A percentile compares a stretch with the other conserved stretches of the same genome.
Evolutionary conservation across 352 stramenopile species (phyloP).

Genomic region (Pythium aphanidermatum): DNA sequence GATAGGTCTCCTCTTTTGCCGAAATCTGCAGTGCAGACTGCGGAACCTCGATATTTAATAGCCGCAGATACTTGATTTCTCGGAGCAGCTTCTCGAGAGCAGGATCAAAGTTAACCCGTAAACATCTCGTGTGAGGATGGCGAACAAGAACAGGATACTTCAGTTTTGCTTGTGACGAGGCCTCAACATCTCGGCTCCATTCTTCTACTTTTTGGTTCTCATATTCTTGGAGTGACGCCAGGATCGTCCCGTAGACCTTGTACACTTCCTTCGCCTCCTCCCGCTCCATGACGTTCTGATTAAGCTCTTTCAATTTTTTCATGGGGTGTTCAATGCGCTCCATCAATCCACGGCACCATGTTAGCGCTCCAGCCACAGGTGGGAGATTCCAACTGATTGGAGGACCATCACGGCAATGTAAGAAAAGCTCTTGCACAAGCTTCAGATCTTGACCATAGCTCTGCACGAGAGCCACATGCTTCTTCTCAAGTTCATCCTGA

Average conservation of each 20-base stretch:
- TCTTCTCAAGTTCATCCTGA: conserved; percentile 96
- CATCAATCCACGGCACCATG: conserved; percentile 94
- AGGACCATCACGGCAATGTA: conserved; percentile 89
- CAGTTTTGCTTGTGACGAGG: conserved; percentile 93
- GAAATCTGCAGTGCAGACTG: conserved; percentile 94
- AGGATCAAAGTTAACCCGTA: conserved; percentile 97
- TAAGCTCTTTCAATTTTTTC: conserved; percentile 95
- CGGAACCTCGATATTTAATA: conserved; percentile 94
- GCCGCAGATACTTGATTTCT: conserved; percentile 97
- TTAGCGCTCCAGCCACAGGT: conserved; percentile 92
- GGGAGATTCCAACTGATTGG: conserved; percentile 95
- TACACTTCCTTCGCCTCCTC: conserved; percentile 98
- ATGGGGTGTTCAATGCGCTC: conserved; percentile 96
- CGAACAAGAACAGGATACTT: conserved; percentile 92
- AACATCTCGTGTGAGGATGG: conserved; percentile 82
- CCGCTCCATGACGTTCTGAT: conserved; percentile 95
- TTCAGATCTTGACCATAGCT: conserved; percentile 96
- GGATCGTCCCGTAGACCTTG: conserved; percentile 95
- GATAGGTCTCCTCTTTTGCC: conserved; percentile 93
- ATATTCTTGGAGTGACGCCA: conserved; percentile 95
- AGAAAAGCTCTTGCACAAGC: conserved; percentile 95
- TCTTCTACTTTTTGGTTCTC: conserved; percentile 96
- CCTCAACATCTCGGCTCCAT: conserved; percentile 94
- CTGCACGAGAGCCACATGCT: conserved; percentile 95
- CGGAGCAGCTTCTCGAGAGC: conserved; percentile 94